These are phyloP conservation scores for Xylaria nigripes DNA, from an alignment of 495 filamentous ascomycete genomes.

Conservation along the genomic window DNA sequence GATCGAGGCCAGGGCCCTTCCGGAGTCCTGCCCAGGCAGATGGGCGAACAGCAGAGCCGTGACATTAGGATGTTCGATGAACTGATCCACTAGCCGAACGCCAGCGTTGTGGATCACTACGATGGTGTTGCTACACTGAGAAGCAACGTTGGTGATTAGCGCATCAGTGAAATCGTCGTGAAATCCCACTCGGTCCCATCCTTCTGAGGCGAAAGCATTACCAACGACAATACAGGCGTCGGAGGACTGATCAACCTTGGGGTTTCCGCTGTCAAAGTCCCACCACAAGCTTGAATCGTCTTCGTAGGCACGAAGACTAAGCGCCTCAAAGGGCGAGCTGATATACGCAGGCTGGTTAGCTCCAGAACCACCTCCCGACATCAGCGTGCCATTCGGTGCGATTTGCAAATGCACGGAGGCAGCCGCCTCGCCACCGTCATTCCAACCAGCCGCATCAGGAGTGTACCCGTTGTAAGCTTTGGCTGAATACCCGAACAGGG, in stretches of 20 bases:
- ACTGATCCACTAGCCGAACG: slow-evolving; percentile 39
- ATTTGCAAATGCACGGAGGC: slow-evolving; percentile 30
- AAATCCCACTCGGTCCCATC: slow-evolving; percentile 33
- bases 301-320: slow-evolving; percentile 43
- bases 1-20: slow-evolving; percentile 39
- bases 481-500: slow-evolving; percentile 47
- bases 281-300: slow-evolving; percentile 49
- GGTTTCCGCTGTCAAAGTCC: slow-evolving; percentile 36
- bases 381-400: slow-evolving; percentile 45
- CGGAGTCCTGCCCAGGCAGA: slow-evolving; percentile 44
- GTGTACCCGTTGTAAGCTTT: slow-evolving; percentile 35
- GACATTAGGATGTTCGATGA: slow-evolving; percentile 42
- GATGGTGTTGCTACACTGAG: slow-evolving; percentile 49
- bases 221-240: slow-evolving; percentile 62
- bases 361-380: slow-evolving; percentile 53
- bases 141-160: slow-evolving; percentile 50
- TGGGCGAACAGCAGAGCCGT: slow-evolving; percentile 44
- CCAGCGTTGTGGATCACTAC: slow-evolving; percentile 46
- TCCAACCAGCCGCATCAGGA: slow-evolving; percentile 21
- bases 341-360: slow-evolving; percentile 46
- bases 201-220: slow-evolving; percentile 54
- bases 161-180: slow-evolving; percentile 47
- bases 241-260: slow-evolving; percentile 39
- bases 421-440: slow-evolving; percentile 26
- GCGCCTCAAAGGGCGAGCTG: slow-evolving; percentile 50